These are phyloP conservation scores for Plasmodium vivax DNA, from an alignment of 169 alveolate species.

Conservation along the genomic window DNA sequence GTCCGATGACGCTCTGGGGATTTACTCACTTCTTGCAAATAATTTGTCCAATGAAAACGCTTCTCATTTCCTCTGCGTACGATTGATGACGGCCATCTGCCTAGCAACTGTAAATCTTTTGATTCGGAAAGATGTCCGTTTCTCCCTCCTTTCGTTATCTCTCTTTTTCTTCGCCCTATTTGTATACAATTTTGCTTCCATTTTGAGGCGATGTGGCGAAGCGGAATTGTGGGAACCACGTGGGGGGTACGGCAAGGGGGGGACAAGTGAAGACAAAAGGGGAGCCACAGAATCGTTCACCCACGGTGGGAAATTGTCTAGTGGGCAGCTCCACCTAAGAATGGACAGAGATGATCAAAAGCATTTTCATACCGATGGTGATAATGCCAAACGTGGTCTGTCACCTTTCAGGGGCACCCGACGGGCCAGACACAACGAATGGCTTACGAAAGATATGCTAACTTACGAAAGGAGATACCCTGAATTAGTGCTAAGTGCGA, in stretches of 20 bases:
- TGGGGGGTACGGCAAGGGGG: background rate
- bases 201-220: background rate
- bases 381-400: background rate
- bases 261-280: background rate
- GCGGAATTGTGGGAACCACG: background rate
- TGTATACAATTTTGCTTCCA: constrained; percentile 9
- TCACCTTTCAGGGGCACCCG: background rate
- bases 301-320: background rate
- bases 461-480: background rate
- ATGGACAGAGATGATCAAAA: background rate
- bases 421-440: background rate
- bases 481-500: constrained; percentile 24
- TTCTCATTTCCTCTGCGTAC: background rate
- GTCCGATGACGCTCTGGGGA: background rate
- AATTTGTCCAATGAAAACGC: constrained; percentile 4
- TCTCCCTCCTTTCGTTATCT: constrained; percentile 3
- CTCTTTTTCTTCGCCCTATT: constrained; percentile 25
- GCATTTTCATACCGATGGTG: background rate
- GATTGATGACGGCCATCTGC: constrained; percentile 12
- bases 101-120: background rate
- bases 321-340: background rate
- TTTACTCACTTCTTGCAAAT: constrained; percentile 15
- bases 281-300: background rate
- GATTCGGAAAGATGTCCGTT: background rate
- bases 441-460: background rate